These are phyloP conservation scores for Metschnikowia chrysomelidarum DNA, from an alignment of 805 yeast species.

Conservation along the genomic window DNA sequence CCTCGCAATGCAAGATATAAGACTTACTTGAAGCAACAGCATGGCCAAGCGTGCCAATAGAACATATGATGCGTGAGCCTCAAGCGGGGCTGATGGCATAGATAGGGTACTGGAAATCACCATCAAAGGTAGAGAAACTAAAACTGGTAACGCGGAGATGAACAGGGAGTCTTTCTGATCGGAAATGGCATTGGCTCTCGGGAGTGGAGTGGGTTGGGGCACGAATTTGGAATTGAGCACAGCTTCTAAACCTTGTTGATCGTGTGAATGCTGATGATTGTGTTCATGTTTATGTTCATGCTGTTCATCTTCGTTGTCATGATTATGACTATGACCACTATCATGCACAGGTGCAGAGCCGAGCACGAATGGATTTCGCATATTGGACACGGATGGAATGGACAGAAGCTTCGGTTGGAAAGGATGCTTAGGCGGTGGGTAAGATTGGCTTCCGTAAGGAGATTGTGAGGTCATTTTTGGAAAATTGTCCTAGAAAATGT, in stretches of 20 bases:
- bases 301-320: neutral
- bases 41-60: conserved; percentile 10
- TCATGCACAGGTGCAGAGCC: conserved; percentile 3
- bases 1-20: conserved; percentile 20
- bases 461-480: too few relatives aligned
- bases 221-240: too few relatives aligned
- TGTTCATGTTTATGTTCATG: too few relatives aligned
- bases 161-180: conserved; percentile 7
- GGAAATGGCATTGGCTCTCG: neutral
- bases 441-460: neutral
- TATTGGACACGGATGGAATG: conserved; percentile 12
- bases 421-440: conserved; percentile 9
- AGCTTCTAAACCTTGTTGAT: neutral
- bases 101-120: conserved; percentile 27
- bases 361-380: conserved; percentile 6
- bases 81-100: conserved; percentile 4
- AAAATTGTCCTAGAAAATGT: too few relatives aligned
- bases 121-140: conserved; percentile 32
- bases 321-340: neutral
- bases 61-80: conserved; percentile 5
- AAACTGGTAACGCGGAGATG: conserved; percentile 31
- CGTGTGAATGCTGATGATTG: neutral
- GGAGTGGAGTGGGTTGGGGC: neutral
- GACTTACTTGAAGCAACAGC: conserved; percentile 24
- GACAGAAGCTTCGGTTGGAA: conserved; percentile 15